Conservation (phyloP, 1,284 basidiomycete species). For the Fomitiporia mediterranea region DNA sequence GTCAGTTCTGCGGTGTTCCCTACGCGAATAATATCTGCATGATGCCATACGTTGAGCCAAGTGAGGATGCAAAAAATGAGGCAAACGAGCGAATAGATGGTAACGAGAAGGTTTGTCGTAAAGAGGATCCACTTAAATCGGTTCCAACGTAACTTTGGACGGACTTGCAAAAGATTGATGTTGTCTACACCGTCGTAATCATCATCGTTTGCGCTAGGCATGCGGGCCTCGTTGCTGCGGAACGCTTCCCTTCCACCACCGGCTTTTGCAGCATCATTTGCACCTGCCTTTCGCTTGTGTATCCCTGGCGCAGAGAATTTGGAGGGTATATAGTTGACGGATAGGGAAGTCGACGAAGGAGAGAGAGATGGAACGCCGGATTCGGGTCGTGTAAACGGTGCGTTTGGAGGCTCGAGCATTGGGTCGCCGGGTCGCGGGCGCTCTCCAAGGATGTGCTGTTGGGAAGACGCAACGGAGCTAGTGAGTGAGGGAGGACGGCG, state of each 20-base stretch:
- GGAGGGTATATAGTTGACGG: constrained; percentile 53
- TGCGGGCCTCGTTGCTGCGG: constrained; percentile 39
- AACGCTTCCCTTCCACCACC: constrained; percentile 56
- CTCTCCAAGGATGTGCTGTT: constrained; percentile 11
- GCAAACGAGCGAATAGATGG: constrained; percentile 44
- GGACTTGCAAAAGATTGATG: constrained; percentile 34
- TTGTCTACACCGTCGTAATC: constrained; percentile 46
- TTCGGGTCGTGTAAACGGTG: neutral
- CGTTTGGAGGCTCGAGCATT: constrained; percentile 2
- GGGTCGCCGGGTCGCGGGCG: neutral
- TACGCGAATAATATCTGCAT: constrained; percentile 53
- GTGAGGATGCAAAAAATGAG: constrained; percentile 52
- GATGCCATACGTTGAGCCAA: constrained; percentile 56
- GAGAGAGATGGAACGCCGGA: constrained; percentile 6
- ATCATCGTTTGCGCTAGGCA: constrained; percentile 52
- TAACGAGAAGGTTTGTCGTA: constrained; percentile 44
- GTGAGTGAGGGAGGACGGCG: constrained; percentile 5
- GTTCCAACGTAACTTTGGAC: constrained; percentile 49
- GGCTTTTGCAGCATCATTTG: constrained; percentile 34
- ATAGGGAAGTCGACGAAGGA: constrained; percentile 31
- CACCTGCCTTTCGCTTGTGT: constrained; percentile 27
- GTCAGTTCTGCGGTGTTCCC: constrained; percentile 52
- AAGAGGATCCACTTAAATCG: constrained; percentile 59
- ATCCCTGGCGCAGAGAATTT: constrained; percentile 52
- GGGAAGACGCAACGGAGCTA: constrained; percentile 12